Conservation (phyloP, 768 basidiomycete species). For the Leccinum arenicola region DNA sequence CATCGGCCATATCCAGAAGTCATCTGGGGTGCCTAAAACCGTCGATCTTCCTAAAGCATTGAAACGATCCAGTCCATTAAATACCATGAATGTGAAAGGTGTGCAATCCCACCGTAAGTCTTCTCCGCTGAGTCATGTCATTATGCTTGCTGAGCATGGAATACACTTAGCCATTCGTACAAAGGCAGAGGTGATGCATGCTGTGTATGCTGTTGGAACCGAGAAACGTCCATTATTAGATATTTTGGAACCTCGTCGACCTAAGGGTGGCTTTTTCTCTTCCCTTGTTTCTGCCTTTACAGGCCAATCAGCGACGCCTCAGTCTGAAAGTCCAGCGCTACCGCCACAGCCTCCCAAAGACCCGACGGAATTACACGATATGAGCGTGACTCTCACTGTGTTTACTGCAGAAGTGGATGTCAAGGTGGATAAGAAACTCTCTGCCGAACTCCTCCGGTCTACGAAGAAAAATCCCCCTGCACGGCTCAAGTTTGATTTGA, state of each 20-base stretch:
- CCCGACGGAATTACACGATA: slow-evolving; percentile 20
- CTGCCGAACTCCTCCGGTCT: slow-evolving; percentile 75
- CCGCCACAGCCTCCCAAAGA: slow-evolving; percentile 21
- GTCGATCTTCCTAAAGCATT: slow-evolving; percentile 56
- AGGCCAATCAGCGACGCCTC: slow-evolving; percentile 12
- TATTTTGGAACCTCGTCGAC: slow-evolving; percentile 30
- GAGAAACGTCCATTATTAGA: slow-evolving; percentile 42
- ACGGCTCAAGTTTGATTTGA: slow-evolving; percentile 73
- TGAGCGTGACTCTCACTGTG: slow-evolving; percentile 31
- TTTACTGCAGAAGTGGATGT: slow-evolving; percentile 50
- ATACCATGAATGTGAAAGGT: slow-evolving; percentile 65
- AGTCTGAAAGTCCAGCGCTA: slow-evolving; percentile 3
- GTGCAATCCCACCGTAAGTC: slow-evolving; percentile 63
- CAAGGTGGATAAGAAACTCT: slow-evolving; percentile 59
- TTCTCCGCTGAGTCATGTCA: neutral
- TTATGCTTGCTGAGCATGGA: neutral
- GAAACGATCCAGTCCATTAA: slow-evolving; percentile 50
- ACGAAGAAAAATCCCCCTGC: slow-evolving; percentile 93
- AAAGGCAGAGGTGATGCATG: slow-evolving; percentile 11
- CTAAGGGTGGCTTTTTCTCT: slow-evolving; percentile 45
- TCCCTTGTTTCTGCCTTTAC: slow-evolving; percentile 32
- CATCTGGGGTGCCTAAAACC: slow-evolving; percentile 47
- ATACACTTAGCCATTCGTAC: slow-evolving; percentile 39
- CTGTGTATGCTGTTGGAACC: slow-evolving; percentile 9
- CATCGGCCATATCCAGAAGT: slow-evolving; percentile 65